phyloP scores from a whole-genome alignment of 306 rosid species.

The Trifolium fragiferum region DNA sequence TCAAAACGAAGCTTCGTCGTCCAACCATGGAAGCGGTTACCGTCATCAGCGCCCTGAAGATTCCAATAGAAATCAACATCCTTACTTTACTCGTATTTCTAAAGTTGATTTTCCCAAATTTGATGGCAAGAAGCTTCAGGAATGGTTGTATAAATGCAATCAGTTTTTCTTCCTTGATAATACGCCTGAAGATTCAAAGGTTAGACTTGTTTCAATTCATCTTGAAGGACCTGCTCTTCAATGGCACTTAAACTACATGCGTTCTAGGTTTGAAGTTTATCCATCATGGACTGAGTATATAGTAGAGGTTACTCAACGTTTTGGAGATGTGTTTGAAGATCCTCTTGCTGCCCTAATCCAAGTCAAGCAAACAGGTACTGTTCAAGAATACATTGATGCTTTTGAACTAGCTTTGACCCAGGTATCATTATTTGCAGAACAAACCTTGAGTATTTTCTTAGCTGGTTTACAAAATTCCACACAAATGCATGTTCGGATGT shows the following conservation, averaged over 20 bases:
- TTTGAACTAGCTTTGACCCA: neutral
- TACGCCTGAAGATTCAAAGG: too few relatives aligned
- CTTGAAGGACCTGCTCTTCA: neutral
- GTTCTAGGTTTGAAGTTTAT: neutral
- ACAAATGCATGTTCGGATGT: neutral
- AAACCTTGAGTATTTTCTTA: neutral
- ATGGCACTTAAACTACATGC: neutral
- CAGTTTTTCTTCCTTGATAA: too few relatives aligned
- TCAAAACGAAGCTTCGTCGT: too few relatives aligned
- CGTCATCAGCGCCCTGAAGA: too few relatives aligned
- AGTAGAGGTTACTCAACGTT: neutral
- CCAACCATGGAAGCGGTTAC: too few relatives aligned
- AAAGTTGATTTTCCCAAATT: too few relatives aligned
- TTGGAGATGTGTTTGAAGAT: neutral
- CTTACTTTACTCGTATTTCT: too few relatives aligned
- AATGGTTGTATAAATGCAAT: too few relatives aligned
- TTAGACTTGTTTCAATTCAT: too few relatives aligned
- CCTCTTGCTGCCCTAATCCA: neutral
- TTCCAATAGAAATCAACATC: too few relatives aligned
- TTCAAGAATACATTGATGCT: neutral
- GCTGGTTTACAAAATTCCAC: neutral
- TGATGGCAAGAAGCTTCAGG: too few relatives aligned
- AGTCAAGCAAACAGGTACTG: neutral
- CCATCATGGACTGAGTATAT: neutral
- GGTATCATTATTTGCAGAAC: neutral